A percentile compares a stretch with the other conserved stretches of the same genome.
Evolutionary conservation across 306 rosid species (phyloP).

Genomic region (Comarum palustre): DNA sequence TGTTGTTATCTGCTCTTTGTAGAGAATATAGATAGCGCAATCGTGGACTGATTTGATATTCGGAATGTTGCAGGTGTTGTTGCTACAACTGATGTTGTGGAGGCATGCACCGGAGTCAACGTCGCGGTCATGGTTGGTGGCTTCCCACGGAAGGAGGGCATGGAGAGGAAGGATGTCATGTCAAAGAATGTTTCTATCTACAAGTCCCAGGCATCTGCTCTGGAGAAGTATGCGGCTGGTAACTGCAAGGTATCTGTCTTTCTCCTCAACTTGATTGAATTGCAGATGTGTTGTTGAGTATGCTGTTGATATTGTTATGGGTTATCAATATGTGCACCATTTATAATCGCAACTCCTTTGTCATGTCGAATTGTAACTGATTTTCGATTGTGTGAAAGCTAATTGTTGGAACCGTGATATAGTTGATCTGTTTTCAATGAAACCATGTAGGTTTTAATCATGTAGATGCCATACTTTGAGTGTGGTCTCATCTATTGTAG

Average conservation of each 20-base stretch:
- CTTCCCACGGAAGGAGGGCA: constrained; percentile 97
- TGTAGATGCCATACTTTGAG: too few species aligned
- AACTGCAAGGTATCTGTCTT: constrained; percentile 70
- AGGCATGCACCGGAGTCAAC: constrained; percentile 90
- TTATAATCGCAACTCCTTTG: neutral
- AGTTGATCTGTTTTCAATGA: neutral
- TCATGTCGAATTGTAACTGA: neutral
- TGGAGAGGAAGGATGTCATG: constrained; percentile 99
- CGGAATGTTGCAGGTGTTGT: constrained; percentile 67
- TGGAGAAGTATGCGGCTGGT: constrained; percentile 86
- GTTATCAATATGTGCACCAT: neutral
- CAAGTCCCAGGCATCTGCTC: constrained; percentile 95
- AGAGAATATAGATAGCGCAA: neutral
- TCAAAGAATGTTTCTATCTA: constrained; percentile 87
- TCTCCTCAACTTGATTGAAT: neutral
- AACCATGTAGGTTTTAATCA: neutral
- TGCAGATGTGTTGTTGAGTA: neutral
- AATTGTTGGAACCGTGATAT: neutral
- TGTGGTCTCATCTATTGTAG: neutral
- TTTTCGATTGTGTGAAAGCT: neutral
- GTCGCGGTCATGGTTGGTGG: constrained; percentile 98
- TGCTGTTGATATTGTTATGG: neutral
- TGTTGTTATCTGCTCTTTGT: neutral
- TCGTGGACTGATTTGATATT: constrained; percentile 14
- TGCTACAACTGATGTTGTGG: constrained; percentile 96